phyloP scores from a whole-genome alignment of 2,329 filamentous ascomycete species.

The Calycina marina region DNA sequence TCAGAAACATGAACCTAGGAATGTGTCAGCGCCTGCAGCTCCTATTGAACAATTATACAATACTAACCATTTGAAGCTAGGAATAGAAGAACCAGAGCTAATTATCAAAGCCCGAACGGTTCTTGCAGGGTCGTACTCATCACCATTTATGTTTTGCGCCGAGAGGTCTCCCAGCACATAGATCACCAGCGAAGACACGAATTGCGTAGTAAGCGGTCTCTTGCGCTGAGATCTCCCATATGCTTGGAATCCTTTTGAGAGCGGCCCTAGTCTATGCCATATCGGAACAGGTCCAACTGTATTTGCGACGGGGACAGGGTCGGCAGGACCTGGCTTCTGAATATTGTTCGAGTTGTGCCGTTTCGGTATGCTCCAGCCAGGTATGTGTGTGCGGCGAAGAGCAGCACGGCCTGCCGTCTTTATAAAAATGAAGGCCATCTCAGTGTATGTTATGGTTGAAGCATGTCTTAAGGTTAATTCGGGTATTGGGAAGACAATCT shows the following conservation, averaged over 20 bases:
- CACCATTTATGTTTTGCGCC: constrained; percentile 52
- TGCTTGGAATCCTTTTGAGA: constrained; percentile 36
- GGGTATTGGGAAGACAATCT: too few relatives aligned
- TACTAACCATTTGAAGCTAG: constrained; percentile 65
- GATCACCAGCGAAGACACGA: constrained; percentile 60
- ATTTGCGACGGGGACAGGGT: constrained; percentile 29
- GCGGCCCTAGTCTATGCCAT: constrained; percentile 42
- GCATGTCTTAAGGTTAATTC: too few relatives aligned
- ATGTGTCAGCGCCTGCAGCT: neutral
- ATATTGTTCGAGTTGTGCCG: constrained; percentile 8
- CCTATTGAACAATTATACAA: neutral
- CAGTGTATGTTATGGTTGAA: constrained; percentile 5
- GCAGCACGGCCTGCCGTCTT: constrained; percentile 11
- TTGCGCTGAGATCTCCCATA: constrained; percentile 60
- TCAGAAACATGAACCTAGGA: constrained; percentile 63
- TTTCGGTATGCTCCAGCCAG: constrained; percentile 10
- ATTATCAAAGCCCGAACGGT: constrained; percentile 62
- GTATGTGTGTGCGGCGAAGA: constrained; percentile 12
- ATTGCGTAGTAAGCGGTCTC: constrained; percentile 66
- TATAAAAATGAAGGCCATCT: constrained; percentile 13
- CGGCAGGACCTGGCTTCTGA: constrained; percentile 8
- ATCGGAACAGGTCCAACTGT: constrained; percentile 26
- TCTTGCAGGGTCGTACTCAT: constrained; percentile 51
- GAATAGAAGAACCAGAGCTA: constrained; percentile 58
- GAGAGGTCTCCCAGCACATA: constrained; percentile 66